Evolutionary conservation across 2,329 filamentous ascomycete genomes (phyloP), one percentile per base, ranked within the genome.

Genomic region (Pyrenophora graminea): DNA sequence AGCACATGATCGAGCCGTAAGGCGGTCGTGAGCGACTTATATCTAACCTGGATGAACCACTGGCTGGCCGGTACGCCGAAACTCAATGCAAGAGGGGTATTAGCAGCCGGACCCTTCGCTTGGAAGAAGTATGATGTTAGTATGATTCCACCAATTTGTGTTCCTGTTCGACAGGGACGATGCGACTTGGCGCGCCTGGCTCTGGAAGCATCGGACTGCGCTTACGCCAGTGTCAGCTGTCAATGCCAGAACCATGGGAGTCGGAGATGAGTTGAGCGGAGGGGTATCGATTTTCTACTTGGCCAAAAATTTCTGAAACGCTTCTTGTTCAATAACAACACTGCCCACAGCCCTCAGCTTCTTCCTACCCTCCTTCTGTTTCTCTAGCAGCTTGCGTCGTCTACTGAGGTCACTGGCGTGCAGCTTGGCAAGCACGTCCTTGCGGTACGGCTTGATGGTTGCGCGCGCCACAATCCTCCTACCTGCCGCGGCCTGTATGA

Each of bases 281-380:
- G 15, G 37, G 37, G 25, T 39, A 45, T 53, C 45, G 25, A 32
- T 52, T 45, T n/a, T 13, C 55, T 63, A 70, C 74, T 94, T 96
- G 0, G 91, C 83, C 71, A 99, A 75, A 72, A 99, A 99, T 61
- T 86, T 90, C 74, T 99, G 94, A 71, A 97, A 99, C 3, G 92
- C 91, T 62, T 91, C 89, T 65, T 97, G 91, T 55, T 97, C 92
- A 72, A 99, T 97, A n/a, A 91, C 83, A 1, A 99, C 92, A 69
- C 96, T 96, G 0, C 94, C 78, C 4, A 92, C 87, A 1, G 88
- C 83, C 52, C 90, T 85, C 52, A 99, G 76, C 74, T 88, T 89
- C 83, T 96, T 97, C 48, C 91, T 82, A 0, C 94, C 94, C 61
- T 92, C 92, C 77, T 99, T 99, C 75, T 99, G 94, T 80, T 93